A percentile compares a stretch with the other conserved stretches of the same genome.
Evolutionary conservation across 2,329 filamentous ascomycete genomes (phyloP).

Genomic region (Epichloe coenophiala): DNA sequence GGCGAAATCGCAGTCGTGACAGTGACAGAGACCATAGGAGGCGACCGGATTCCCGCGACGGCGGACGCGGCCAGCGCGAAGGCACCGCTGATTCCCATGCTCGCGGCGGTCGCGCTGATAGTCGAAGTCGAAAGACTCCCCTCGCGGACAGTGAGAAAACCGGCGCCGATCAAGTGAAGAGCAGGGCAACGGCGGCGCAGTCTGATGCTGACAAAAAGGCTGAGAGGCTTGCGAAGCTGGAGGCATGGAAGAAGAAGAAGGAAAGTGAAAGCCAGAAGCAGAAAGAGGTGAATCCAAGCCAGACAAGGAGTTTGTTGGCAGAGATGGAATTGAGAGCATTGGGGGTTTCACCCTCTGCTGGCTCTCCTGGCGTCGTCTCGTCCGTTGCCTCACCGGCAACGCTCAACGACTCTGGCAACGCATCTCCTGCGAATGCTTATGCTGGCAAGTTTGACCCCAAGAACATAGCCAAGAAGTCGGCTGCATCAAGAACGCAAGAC

Average conservation of each 20-base stretch:
- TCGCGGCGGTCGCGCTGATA: slow-evolving; percentile 53
- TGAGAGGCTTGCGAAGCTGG: slow-evolving; percentile 66
- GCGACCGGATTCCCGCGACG: slow-evolving; percentile 62
- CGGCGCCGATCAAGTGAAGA: slow-evolving; percentile 48
- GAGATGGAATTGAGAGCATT: slow-evolving; percentile 61
- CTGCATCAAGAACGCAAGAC: slow-evolving; percentile 42
- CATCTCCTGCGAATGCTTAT: slow-evolving; percentile 46
- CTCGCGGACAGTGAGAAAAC: slow-evolving; percentile 33
- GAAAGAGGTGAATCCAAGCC: slow-evolving; percentile 51
- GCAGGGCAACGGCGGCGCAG: slow-evolving; percentile 31
- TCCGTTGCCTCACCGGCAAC: slow-evolving; percentile 37
- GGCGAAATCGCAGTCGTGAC: slow-evolving; percentile 52
- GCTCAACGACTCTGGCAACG: slow-evolving; percentile 26
- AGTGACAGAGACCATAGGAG: slow-evolving; percentile 50
- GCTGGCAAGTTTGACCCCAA: slow-evolving; percentile 79
- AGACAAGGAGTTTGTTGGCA: slow-evolving; percentile 53
- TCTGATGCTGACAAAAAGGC: slow-evolving; percentile 62
- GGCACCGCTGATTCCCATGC: slow-evolving; percentile 57
- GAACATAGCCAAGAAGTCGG: slow-evolving; percentile 67
- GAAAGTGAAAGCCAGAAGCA: slow-evolving; percentile 63
- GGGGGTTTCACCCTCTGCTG: slow-evolving; percentile 26
- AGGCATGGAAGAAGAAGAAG: slow-evolving; percentile 87
- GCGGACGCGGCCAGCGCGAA: slow-evolving; percentile 49
- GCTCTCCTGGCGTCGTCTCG: slow-evolving; percentile 37
- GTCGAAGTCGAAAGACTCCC: slow-evolving; percentile 38